phyloP scores from a whole-genome alignment of 352 stramenopile species.

The Thraustotheca clavata region DNA sequence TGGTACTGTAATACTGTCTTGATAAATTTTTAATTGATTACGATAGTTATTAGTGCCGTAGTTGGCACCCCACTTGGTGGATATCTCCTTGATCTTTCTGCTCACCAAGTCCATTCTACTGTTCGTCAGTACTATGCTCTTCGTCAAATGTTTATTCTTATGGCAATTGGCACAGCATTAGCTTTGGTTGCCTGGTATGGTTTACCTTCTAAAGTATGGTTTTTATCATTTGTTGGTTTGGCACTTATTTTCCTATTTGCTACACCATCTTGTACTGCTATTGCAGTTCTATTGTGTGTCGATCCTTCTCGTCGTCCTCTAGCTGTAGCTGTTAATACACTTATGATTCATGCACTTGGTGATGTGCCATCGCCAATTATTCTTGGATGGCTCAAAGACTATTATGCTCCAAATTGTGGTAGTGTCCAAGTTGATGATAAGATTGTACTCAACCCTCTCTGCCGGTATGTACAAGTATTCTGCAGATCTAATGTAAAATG shows the following conservation, averaged over 20 bases:
- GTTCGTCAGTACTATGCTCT: slow-evolving; percentile 46
- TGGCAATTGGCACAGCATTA: slow-evolving; percentile 37
- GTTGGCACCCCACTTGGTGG: slow-evolving; percentile 85
- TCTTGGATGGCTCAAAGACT: slow-evolving; percentile 89
- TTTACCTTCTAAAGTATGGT: slow-evolving; percentile 36
- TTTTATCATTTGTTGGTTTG: slow-evolving; percentile 58
- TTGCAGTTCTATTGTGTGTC: slow-evolving; percentile 88
- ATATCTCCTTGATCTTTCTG: slow-evolving; percentile 54
- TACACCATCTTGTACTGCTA: slow-evolving; percentile 69
- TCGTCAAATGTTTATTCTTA: slow-evolving; percentile 56
- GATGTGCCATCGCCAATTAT: slow-evolving; percentile 94
- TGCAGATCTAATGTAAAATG: background rate
- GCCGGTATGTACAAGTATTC: slow-evolving; percentile 17
- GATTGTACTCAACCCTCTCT: slow-evolving; percentile 56
- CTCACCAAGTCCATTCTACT: slow-evolving; percentile 28
- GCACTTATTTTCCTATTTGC: slow-evolving; percentile 76
- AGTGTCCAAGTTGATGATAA: slow-evolving; percentile 55
- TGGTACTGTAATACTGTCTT: slow-evolving; percentile 19
- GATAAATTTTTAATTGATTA: background rate
- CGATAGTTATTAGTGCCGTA: slow-evolving; percentile 59
- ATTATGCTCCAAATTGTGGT: slow-evolving; percentile 81
- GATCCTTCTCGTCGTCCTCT: slow-evolving; percentile 81
- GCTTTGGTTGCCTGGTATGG: slow-evolving; percentile 57
- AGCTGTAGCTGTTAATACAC: slow-evolving; percentile 84
- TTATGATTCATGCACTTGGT: slow-evolving; percentile 89